These are phyloP conservation scores for Colletotrichum brevisporum DNA, from an alignment of 2,329 filamentous ascomycete species.

Conservation along the genomic window DNA sequence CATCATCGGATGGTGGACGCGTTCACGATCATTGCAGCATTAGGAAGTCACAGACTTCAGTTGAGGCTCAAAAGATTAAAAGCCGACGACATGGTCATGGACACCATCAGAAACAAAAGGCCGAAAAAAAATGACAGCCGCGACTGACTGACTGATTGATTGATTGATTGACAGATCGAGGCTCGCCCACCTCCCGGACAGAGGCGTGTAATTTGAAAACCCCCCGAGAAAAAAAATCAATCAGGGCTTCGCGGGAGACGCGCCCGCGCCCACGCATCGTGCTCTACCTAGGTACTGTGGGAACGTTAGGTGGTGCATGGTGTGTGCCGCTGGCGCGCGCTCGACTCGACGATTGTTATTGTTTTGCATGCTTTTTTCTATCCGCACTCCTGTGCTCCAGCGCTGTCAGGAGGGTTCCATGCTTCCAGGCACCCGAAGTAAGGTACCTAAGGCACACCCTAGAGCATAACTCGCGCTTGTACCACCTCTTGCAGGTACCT, in stretches of 20 bases:
- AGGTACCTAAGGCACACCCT: neutral
- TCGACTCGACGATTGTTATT: constrained; percentile 5
- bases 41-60: neutral
- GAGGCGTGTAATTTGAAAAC: constrained; percentile 17
- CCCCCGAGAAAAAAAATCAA: constrained; percentile 7
- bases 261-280: neutral
- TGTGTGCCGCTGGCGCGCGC: neutral
- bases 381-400: constrained; percentile 32
- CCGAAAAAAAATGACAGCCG: constrained; percentile 5
- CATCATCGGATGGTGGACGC: too few species aligned
- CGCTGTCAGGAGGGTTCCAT: neutral
- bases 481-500: constrained; percentile 31
- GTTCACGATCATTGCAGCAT: too few species aligned
- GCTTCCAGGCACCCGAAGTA: neutral
- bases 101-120: neutral
- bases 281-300: neutral
- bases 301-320: neutral
- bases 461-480: constrained; percentile 24
- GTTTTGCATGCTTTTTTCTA: constrained; percentile 15
- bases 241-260: neutral
- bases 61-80: neutral
- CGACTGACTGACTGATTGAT: constrained; percentile 5
- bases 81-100: neutral
- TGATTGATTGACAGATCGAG: constrained; percentile 6
- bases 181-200: constrained; percentile 23